phyloP scores from a whole-genome alignment of 345 rosid genomes.

The Rhodomyrtus tomentosa region DNA sequence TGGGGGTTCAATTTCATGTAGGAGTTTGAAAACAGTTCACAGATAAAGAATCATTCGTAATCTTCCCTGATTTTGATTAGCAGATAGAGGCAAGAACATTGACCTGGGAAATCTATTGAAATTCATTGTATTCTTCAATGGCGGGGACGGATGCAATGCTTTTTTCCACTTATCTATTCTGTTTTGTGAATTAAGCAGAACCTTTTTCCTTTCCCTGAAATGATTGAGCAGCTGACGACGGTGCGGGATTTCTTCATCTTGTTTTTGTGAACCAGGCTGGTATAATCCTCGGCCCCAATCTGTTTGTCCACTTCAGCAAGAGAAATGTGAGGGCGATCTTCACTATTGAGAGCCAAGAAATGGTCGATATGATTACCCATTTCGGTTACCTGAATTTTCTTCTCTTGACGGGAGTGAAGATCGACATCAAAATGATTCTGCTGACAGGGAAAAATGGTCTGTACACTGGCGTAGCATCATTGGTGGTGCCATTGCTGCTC shows the following conservation, averaged over 20 bases:
- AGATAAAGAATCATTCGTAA: background rate
- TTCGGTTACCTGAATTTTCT: conserved; percentile 8
- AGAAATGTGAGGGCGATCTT: background rate
- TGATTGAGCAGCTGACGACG: background rate
- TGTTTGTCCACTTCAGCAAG: background rate
- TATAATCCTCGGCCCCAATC: background rate
- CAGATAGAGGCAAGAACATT: background rate
- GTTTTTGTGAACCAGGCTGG: background rate
- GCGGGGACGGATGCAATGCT: background rate
- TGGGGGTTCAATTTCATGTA: background rate
- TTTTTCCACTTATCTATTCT: background rate
- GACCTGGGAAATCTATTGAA: background rate
- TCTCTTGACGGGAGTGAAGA: conserved; percentile 15
- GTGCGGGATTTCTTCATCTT: background rate
- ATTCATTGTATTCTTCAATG: background rate
- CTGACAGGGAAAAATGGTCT: conserved; percentile 2
- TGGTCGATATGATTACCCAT: background rate
- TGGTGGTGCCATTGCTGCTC: background rate
- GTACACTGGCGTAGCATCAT: background rate
- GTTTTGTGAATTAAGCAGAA: background rate
- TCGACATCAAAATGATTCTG: conserved; percentile 3
- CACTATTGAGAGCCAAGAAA: background rate
- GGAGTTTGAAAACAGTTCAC: background rate
- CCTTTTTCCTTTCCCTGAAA: background rate
- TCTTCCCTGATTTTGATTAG: background rate